phyloP scores from a whole-genome alignment of 495 filamentous ascomycete genomes.

The Penicillium argentinense region DNA sequence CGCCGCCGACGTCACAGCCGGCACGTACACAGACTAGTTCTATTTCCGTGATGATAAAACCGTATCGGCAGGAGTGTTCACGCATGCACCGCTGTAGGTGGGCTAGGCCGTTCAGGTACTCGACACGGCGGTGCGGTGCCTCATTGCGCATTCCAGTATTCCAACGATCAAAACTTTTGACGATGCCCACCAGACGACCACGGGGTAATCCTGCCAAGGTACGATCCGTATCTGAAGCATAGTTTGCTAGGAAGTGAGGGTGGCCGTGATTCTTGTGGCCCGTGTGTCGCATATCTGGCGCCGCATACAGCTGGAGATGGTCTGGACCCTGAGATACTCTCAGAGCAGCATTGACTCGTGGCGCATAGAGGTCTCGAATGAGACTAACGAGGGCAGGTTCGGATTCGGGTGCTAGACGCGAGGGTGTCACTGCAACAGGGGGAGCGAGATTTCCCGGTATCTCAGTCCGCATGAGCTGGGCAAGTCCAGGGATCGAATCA shows the following conservation, averaged over 20 bases:
- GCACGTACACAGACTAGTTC: conserved; percentile 88
- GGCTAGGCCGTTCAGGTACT: conserved; percentile 80
- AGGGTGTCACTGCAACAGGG: conserved; percentile 47
- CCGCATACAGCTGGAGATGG: conserved; percentile 56
- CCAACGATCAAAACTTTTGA: conserved; percentile 88
- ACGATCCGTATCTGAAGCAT: conserved; percentile 66
- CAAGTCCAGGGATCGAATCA: conserved; percentile 68
- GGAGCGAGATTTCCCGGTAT: conserved; percentile 66
- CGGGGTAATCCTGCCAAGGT: conserved; percentile 71
- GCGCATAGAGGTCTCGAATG: conserved; percentile 67
- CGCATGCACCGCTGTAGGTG: conserved; percentile 88
- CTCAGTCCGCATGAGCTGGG: conserved; percentile 68
- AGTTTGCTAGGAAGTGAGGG: conserved; percentile 67
- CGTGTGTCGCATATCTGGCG: conserved; percentile 54
- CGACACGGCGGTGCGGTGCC: conserved; percentile 71
- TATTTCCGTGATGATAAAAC: conserved; percentile 93
- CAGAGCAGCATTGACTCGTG: conserved; percentile 76
- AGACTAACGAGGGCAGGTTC: conserved; percentile 68
- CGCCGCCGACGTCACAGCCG: conserved; percentile 62
- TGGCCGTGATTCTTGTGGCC: conserved; percentile 52
- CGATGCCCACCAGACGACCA: conserved; percentile 81
- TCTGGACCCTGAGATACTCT: conserved; percentile 64
- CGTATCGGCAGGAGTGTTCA: conserved; percentile 87
- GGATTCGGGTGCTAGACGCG: conserved; percentile 67
- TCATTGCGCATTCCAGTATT: conserved; percentile 91